phyloP scores from a whole-genome alignment of 2,329 filamentous ascomycete genomes.

The Penicillium crustosum region DNA sequence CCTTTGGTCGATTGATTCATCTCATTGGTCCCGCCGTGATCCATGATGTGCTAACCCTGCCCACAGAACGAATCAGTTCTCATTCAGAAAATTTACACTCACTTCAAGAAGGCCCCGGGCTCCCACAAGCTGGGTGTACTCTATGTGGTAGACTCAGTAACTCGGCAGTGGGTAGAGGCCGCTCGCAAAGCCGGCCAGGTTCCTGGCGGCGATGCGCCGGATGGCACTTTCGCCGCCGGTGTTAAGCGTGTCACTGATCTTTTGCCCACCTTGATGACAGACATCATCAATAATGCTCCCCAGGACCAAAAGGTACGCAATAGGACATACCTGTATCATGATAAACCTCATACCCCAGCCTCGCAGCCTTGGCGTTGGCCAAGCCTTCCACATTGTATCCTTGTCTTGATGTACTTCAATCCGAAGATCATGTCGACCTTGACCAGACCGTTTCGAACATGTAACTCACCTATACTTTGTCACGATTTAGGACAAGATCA shows the following conservation, averaged over 20 bases:
- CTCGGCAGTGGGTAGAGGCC: conserved; percentile 96
- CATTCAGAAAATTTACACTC: conserved; percentile 93
- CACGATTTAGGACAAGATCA: conserved; percentile 82
- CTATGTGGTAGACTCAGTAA: conserved; percentile 99
- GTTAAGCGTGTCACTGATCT: conserved; percentile 96
- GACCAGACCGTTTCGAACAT: conserved; percentile 27
- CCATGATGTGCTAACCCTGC: conserved; percentile 26
- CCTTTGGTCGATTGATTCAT: conserved; percentile 2
- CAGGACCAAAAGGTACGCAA: conserved; percentile 94
- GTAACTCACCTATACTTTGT: conserved; percentile 51
- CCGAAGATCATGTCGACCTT: not conserved
- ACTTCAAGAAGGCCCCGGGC: conserved; percentile 90
- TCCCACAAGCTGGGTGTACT: conserved; percentile 98
- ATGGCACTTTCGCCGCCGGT: conserved; percentile 92
- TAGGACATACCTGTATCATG: conserved; percentile 33
- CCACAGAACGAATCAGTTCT: conserved; percentile 86
- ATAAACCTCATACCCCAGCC: conserved; percentile 26
- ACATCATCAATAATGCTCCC: conserved; percentile 84
- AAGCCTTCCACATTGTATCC: conserved; percentile 1
- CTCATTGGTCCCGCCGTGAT: conserved; percentile 2
- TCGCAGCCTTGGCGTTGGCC: conserved; percentile 17
- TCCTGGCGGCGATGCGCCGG: conserved; percentile 74
- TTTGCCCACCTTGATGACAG: conserved; percentile 90
- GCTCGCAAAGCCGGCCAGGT: conserved; percentile 82
- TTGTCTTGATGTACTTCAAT: not conserved